Evolutionary conservation across 192 early-diverging fungal species (phyloP).

Genomic region (Polychytrium aggregatum): DNA sequence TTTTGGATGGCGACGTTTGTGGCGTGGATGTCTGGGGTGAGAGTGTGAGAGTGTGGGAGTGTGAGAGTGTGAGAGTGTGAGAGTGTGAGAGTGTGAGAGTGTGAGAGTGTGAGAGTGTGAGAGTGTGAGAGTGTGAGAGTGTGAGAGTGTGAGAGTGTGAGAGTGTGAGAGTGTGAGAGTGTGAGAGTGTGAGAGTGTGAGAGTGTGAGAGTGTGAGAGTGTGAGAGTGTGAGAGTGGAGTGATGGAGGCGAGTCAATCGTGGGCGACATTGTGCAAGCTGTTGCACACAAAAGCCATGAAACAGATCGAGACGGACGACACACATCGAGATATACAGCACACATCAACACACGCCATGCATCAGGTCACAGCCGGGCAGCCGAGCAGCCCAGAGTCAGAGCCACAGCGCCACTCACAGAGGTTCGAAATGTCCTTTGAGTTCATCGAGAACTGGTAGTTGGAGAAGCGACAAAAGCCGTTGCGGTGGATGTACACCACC

Average conservation of each 20-base stretch:
- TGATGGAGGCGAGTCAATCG: not conserved
- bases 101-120: not conserved
- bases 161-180: too few species aligned
- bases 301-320: too few species aligned
- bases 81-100: slow-evolving; percentile 1
- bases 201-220: not conserved
- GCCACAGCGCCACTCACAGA: slow-evolving; percentile 15
- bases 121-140: not conserved
- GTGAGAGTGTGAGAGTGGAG: not conserved
- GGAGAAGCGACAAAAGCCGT: slow-evolving; percentile 56
- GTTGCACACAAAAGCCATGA: not conserved
- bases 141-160: not conserved
- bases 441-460: slow-evolving; percentile 51
- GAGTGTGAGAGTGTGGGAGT: too few species aligned
- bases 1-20: slow-evolving; percentile 59
- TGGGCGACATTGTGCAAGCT: not conserved
- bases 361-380: too few species aligned
- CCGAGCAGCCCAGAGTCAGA: too few species aligned
- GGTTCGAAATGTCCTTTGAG: slow-evolving; percentile 51
- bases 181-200: not conserved
- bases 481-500: slow-evolving; percentile 47
- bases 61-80: not conserved
- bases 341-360: too few species aligned
- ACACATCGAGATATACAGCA: too few species aligned
- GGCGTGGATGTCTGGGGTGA: slow-evolving; percentile 38